Conservation (phyloP, 306 rosid species). For the Sicyos edulis region DNA sequence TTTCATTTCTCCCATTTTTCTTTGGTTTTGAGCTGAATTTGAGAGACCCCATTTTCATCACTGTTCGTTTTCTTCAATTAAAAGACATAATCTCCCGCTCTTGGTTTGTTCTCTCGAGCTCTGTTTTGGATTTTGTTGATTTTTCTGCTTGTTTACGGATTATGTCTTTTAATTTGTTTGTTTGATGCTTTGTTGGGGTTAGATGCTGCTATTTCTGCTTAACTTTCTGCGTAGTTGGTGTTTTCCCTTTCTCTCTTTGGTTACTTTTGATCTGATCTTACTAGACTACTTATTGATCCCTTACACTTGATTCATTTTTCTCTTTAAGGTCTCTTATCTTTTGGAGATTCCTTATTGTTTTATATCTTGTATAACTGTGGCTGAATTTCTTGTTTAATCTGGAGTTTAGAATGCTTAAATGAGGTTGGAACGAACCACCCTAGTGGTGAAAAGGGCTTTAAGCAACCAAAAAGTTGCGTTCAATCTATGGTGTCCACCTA, state of each 20-base stretch:
- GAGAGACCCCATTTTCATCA: neutral
- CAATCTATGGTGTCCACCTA: no score
- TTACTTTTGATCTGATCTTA: neutral
- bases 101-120: slow-evolving; percentile 11
- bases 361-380: neutral
- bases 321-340: neutral
- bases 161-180: neutral
- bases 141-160: neutral
- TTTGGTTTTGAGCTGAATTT: neutral
- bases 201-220: slow-evolving; percentile 15
- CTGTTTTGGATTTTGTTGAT: neutral
- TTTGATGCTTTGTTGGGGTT: slow-evolving; percentile 8
- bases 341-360: neutral
- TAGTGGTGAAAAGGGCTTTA: no score
- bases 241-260: neutral
- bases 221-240: neutral
- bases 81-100: neutral
- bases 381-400: slow-evolving; percentile 1
- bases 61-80: neutral
- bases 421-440: neutral
- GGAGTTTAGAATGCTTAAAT: slow-evolving; percentile 6
- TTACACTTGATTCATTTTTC: neutral
- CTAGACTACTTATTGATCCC: neutral
- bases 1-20: neutral
- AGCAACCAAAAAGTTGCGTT: no score